A percentile compares a stretch with the other conserved stretches of the same genome.
Evolutionary conservation across 768 basidiomycete species (phyloP).

Genomic region (Serendipita sp.): DNA sequence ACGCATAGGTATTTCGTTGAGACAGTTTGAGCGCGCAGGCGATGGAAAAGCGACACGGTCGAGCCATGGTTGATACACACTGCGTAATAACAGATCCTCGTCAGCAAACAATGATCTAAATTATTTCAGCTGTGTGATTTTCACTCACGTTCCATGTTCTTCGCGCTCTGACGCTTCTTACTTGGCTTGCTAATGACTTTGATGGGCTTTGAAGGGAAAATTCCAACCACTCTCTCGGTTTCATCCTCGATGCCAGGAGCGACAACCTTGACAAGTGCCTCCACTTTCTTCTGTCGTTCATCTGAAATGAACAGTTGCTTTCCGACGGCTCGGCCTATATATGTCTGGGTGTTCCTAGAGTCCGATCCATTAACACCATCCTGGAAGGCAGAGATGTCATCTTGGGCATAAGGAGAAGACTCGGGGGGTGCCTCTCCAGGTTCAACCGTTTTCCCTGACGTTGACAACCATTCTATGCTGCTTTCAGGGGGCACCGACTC

Average conservation of each 20-base stretch:
- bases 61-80: slow-evolving; percentile 94
- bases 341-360: slow-evolving; percentile 65
- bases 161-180: slow-evolving; percentile 83
- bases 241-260: slow-evolving; percentile 67
- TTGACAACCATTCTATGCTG: slow-evolving; percentile 73
- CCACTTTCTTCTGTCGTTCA: slow-evolving; percentile 89
- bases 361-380: slow-evolving; percentile 33
- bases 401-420: neutral
- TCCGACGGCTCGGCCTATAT: slow-evolving; percentile 83
- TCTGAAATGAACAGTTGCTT: slow-evolving; percentile 93
- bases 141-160: slow-evolving; percentile 75
- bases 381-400: slow-evolving; percentile 1
- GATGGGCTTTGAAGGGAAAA: slow-evolving; percentile 87
- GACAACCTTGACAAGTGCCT: slow-evolving; percentile 79
- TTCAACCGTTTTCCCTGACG: slow-evolving; percentile 73
- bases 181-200: slow-evolving; percentile 97
- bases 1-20: slow-evolving; percentile 94
- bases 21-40: slow-evolving; percentile 87
- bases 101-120: neutral
- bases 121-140: neutral
- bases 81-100: slow-evolving; percentile 17
- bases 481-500: slow-evolving; percentile 77
- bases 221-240: slow-evolving; percentile 68
- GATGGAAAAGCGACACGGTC: slow-evolving; percentile 88
- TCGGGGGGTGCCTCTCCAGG: slow-evolving; percentile 14